phyloP scores from a whole-genome alignment of 108 stramenopile species.

The Cyclotella atomus region DNA sequence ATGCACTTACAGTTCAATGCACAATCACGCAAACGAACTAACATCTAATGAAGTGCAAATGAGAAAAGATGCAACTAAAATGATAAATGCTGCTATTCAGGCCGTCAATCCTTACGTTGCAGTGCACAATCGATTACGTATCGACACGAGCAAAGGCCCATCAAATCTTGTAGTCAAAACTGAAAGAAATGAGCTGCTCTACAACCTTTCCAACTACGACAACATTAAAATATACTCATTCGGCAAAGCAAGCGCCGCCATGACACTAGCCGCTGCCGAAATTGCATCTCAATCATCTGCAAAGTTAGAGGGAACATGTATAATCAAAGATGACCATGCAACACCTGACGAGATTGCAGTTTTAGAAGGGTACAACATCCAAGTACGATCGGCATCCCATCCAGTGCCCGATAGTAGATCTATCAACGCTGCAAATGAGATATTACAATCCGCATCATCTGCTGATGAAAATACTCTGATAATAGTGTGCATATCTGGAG shows the following conservation, averaged over 20 bases:
- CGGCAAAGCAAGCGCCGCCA: slow-evolving; percentile 86
- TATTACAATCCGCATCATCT: slow-evolving; percentile 52
- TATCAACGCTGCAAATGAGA: slow-evolving; percentile 56
- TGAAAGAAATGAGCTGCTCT: slow-evolving; percentile 15
- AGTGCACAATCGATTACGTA: slow-evolving; percentile 21
- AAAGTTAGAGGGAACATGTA: slow-evolving; percentile 62
- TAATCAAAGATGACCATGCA: slow-evolving; percentile 88
- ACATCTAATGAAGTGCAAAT: slow-evolving; percentile 63
- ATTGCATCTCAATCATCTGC: slow-evolving; percentile 25
- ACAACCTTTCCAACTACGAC: slow-evolving; percentile 64
- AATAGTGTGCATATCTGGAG: slow-evolving; percentile 80
- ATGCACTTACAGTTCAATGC: background rate
- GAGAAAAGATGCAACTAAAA: slow-evolving; percentile 65
- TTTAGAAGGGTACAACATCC: slow-evolving; percentile 50
- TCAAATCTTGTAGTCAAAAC: slow-evolving; percentile 9
- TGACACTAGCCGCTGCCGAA: slow-evolving; percentile 71
- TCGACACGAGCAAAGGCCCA: slow-evolving; percentile 40
- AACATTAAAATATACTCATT: slow-evolving; percentile 68
- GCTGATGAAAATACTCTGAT: slow-evolving; percentile 60
- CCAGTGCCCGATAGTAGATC: slow-evolving; percentile 86
- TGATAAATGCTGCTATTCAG: slow-evolving; percentile 64
- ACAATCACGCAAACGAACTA: background rate
- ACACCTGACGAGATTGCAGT: slow-evolving; percentile 57
- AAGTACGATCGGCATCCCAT: slow-evolving; percentile 72
- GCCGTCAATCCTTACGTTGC: slow-evolving; percentile 76